These are phyloP conservation scores for Phytophthora pinifolia DNA, from an alignment of 352 stramenopile genomes.

Conservation along the genomic window DNA sequence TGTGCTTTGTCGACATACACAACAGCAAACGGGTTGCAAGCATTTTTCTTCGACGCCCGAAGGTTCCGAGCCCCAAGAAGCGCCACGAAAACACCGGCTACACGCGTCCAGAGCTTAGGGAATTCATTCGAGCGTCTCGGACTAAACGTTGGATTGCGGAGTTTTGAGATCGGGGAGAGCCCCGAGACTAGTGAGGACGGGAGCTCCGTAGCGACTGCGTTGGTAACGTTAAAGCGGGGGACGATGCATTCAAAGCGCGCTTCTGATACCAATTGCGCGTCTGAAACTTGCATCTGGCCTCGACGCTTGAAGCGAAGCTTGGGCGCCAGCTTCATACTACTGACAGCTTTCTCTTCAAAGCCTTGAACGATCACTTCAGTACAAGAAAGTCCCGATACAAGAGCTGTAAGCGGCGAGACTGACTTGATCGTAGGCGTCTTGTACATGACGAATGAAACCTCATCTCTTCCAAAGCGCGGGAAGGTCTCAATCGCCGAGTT, in stretches of 20 bases:
- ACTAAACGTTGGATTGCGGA: slow-evolving; percentile 6
- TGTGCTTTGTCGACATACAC: slow-evolving; percentile 53
- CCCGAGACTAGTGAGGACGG: slow-evolving; percentile 13
- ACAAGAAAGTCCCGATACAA: slow-evolving; percentile 50
- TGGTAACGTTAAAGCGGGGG: slow-evolving; percentile 66
- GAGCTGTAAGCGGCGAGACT: slow-evolving; percentile 34
- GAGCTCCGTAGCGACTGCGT: slow-evolving; percentile 41
- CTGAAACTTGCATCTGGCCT: slow-evolving; percentile 74
- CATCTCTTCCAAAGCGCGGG: slow-evolving; percentile 56
- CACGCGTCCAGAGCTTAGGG: slow-evolving; percentile 61
- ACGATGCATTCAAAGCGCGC: slow-evolving; percentile 49
- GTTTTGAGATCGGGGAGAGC: slow-evolving; percentile 10
- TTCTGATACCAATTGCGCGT: slow-evolving; percentile 44
- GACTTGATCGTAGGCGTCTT: slow-evolving; percentile 58
- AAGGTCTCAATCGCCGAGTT: neutral
- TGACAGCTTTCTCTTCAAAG: slow-evolving; percentile 53
- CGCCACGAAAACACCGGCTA: slow-evolving; percentile 43
- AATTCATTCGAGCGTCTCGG: slow-evolving; percentile 5
- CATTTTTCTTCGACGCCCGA: slow-evolving; percentile 61
- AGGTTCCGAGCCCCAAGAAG: slow-evolving; percentile 56
- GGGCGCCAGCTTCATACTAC: slow-evolving; percentile 38
- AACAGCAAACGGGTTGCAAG: slow-evolving; percentile 73
- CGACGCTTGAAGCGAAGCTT: slow-evolving; percentile 66
- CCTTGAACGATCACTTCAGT: slow-evolving; percentile 64
- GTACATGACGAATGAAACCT: slow-evolving; percentile 74